phyloP scores from a whole-genome alignment of 1,139 yeast genomes.

The Blastobotrys proliferans region DNA sequence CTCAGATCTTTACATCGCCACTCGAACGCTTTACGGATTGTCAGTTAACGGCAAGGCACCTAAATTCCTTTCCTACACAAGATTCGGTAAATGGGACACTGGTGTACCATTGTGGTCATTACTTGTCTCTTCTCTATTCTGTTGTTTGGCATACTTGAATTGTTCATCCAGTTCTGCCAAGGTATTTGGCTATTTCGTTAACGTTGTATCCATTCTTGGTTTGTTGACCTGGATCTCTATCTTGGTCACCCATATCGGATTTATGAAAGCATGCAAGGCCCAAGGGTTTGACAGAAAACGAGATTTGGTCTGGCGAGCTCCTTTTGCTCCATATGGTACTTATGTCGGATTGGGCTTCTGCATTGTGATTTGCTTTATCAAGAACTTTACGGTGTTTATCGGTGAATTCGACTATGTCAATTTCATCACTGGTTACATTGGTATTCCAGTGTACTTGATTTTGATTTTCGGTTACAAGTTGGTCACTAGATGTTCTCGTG shows the following conservation, averaged over 20 bases:
- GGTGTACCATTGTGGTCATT: constrained; percentile 1
- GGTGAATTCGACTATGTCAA: constrained; percentile 52
- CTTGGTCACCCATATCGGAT: constrained; percentile 46
- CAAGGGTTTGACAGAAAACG: constrained; percentile 50
- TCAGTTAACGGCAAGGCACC: constrained; percentile 66
- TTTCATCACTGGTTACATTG: constrained; percentile 75
- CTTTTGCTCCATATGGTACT: constrained; percentile 49
- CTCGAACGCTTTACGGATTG: constrained; percentile 41
- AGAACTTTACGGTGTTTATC: constrained; percentile 71
- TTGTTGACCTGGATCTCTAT: constrained; percentile 53
- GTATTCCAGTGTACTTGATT: constrained; percentile 54
- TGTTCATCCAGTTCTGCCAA: constrained; percentile 35
- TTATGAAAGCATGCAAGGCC: constrained; percentile 49
- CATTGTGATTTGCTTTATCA: constrained; percentile 55
- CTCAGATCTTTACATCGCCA: constrained; percentile 60
- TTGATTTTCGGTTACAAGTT: constrained; percentile 52
- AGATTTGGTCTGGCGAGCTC: constrained; percentile 50
- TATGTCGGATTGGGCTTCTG: constrained; percentile 55
- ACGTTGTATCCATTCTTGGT: constrained; percentile 50
- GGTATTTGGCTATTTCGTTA: constrained; percentile 53
- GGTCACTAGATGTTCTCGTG: constrained; percentile 41
- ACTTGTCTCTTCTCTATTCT: background rate
- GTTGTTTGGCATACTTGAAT: constrained; percentile 38
- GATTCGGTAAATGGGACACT: constrained; percentile 1
- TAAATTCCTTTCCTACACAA: constrained; percentile 36